These are phyloP conservation scores for Cystofilobasidium macerans DNA, from an alignment of 768 basidiomycete genomes.

Conservation along the genomic window DNA sequence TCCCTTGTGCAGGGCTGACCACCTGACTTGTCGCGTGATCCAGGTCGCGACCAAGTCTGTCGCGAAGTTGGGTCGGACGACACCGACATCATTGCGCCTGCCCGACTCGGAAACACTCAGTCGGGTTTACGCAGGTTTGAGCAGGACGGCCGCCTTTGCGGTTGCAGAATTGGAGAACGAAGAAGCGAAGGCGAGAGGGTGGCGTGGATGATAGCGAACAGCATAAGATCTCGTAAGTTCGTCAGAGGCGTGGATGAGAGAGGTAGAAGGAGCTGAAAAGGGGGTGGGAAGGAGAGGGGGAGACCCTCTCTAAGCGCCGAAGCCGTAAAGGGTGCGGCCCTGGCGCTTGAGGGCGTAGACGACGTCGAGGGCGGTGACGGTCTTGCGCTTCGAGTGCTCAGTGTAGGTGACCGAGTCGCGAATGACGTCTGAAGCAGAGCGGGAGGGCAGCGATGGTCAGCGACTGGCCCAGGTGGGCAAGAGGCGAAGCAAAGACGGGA, in stretches of 20 bases:
- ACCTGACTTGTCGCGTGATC: no score
- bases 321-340: slow-evolving; percentile 70
- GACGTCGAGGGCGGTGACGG: slow-evolving; percentile 87
- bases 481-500: not conserved
- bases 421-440: slow-evolving; percentile 1
- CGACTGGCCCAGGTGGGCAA: not conserved
- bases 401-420: slow-evolving; percentile 94
- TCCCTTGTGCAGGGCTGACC: no score
- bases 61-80: not conserved
- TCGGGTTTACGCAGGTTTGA: not conserved
- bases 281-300: slow-evolving; percentile 41
- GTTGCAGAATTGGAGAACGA: not conserved
- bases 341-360: slow-evolving; percentile 54
- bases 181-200: not conserved
- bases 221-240: no score
- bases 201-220: no score
- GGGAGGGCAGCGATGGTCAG: not conserved
- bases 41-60: no score
- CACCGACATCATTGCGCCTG: not conserved
- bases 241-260: no score
- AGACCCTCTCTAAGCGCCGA: no score
- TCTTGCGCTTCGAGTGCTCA: slow-evolving; percentile 88
- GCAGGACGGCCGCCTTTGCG: not conserved
- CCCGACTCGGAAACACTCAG: not conserved
- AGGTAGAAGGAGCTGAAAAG: no score